Evolutionary conservation across 257 asterid species (phyloP).

Genomic region (Datura wrightii): DNA sequence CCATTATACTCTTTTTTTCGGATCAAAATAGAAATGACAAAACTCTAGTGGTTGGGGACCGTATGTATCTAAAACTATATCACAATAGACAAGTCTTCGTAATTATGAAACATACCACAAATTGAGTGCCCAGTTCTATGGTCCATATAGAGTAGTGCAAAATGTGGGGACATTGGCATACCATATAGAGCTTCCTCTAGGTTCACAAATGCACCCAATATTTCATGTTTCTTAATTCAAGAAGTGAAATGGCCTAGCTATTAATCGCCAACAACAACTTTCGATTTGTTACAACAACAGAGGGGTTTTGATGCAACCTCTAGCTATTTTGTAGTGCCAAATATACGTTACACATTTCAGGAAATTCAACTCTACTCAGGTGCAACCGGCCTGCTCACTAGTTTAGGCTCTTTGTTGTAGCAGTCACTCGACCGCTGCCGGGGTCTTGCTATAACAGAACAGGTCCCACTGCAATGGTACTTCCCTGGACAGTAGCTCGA

Average conservation of each 20-base stretch:
- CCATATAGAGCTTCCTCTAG: not conserved
- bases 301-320: not conserved
- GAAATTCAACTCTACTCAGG: too few relatives aligned
- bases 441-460: too few relatives aligned
- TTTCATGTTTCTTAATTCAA: not conserved
- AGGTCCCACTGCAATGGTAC: too few relatives aligned
- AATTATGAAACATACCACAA: not conserved
- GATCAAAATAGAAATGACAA: not conserved
- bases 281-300: not conserved
- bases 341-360: too few relatives aligned
- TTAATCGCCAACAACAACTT: not conserved
- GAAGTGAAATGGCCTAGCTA: not conserved
- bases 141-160: not conserved
- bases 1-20: too few relatives aligned
- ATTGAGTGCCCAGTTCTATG: not conserved
- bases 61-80: not conserved
- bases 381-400: too few relatives aligned
- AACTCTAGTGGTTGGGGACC: not conserved
- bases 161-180: not conserved
- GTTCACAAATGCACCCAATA: not conserved
- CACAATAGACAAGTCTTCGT: not conserved
- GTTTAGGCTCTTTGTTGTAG: too few relatives aligned
- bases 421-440: too few relatives aligned
- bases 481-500: too few relatives aligned
- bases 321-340: not conserved